phyloP scores from a whole-genome alignment of 2,329 filamentous ascomycete species.

The Cercospora sp. region DNA sequence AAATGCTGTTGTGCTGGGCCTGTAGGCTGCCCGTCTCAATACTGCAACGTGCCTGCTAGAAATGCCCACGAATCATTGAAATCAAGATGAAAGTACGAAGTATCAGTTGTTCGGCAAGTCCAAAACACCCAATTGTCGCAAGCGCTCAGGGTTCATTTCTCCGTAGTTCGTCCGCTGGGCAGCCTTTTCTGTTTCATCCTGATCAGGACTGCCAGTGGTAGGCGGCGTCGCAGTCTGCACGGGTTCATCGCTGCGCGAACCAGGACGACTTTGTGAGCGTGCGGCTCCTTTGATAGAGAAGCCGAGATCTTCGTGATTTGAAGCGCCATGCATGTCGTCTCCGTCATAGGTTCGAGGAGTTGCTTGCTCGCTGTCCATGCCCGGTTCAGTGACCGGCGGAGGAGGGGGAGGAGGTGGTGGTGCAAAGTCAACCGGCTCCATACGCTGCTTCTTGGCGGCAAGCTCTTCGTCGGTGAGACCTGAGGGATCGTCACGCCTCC shows the following conservation, averaged over 20 bases:
- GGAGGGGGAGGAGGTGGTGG: slow-evolving; percentile 47
- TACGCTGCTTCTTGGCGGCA: slow-evolving; percentile 36
- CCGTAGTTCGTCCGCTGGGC: slow-evolving; percentile 32
- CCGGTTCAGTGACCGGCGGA: slow-evolving; percentile 35
- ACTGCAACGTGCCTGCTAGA: background rate
- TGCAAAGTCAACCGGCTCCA: slow-evolving; percentile 32
- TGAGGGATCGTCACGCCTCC: slow-evolving; percentile 33
- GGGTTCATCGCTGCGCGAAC: slow-evolving; percentile 35
- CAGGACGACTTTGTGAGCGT: slow-evolving; percentile 23
- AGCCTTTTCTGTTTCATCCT: slow-evolving; percentile 35
- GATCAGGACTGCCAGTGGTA: slow-evolving; percentile 40
- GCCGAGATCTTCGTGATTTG: slow-evolving; percentile 27
- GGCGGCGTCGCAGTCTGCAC: slow-evolving; percentile 50
- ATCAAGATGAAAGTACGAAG: background rate
- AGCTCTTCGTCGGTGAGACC: slow-evolving; percentile 40
- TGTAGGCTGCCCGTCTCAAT: background rate
- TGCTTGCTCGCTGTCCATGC: slow-evolving; percentile 18
- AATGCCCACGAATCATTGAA: slow-evolving; percentile 10
- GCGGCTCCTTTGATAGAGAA: slow-evolving; percentile 34
- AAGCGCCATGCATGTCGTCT: slow-evolving; percentile 15
- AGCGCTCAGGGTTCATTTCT: slow-evolving; percentile 40
- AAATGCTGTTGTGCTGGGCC: slow-evolving; percentile 12
- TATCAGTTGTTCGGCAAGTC: slow-evolving; percentile 30
- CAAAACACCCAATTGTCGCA: slow-evolving; percentile 37
- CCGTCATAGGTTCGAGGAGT: slow-evolving; percentile 17